phyloP scores from a whole-genome alignment of 2,329 filamentous ascomycete genomes.

The Fusarium humuli region DNA sequence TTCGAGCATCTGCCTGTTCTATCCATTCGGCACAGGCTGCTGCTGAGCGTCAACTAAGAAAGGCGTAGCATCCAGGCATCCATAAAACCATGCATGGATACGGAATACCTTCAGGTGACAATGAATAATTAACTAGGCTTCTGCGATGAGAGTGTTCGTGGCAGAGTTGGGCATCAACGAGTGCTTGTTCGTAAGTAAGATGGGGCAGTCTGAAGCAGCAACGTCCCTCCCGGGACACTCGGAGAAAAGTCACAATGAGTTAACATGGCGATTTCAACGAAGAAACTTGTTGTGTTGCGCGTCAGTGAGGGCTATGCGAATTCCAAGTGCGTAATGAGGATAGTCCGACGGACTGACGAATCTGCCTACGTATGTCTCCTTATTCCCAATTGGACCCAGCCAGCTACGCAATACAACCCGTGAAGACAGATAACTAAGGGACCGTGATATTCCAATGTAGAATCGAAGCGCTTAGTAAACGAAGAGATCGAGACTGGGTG shows the following conservation, averaged over 20 bases:
- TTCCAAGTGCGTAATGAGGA: neutral
- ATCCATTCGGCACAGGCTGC: neutral
- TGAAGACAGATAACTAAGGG: rapidly evolving
- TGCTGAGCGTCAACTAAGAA: neutral
- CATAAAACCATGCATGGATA: too few species aligned
- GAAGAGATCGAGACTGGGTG: neutral
- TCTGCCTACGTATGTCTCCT: neutral
- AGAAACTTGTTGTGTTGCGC: neutral
- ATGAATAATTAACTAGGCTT: neutral
- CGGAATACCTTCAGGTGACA: neutral
- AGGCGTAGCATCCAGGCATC: neutral
- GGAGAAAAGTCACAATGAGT: neutral
- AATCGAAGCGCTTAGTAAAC: neutral
- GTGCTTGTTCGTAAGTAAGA: neutral
- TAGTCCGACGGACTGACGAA: neutral
- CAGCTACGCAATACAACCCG: rapidly evolving
- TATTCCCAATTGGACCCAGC: too few species aligned
- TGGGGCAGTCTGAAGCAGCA: neutral
- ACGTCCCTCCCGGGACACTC: rapidly evolving
- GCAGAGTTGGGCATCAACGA: neutral
- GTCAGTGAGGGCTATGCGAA: neutral
- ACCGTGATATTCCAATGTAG: rapidly evolving
- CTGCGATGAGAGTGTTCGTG: neutral
- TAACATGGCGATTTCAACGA: neutral
- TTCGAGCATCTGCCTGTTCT: too few species aligned